Percentiles rank a stretch among this genome's conserved stretches.
Evolutionary conservation across 1,139 yeast genomes (phyloP).

Genomic region (Groenewaldozyma sp.): DNA sequence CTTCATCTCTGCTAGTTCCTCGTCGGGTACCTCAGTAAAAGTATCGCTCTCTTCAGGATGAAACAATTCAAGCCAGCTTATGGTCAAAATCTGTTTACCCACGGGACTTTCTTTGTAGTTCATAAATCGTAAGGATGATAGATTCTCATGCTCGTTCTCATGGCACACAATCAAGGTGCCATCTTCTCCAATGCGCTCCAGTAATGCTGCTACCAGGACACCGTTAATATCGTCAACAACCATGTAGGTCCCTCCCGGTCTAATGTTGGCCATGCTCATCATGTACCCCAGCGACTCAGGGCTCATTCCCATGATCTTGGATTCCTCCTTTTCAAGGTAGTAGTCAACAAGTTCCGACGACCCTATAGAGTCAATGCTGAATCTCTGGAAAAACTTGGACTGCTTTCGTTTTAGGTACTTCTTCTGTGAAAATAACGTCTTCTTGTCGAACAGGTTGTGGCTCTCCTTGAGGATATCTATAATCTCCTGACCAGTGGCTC

Average conservation of each 20-base stretch:
- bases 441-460: constrained; percentile 80
- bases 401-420: constrained; percentile 87
- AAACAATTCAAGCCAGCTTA: constrained; percentile 70
- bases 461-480: constrained; percentile 74
- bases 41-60: constrained; percentile 63
- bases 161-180: constrained; percentile 74
- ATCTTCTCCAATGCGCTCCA: constrained; percentile 81
- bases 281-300: constrained; percentile 73
- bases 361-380: constrained; percentile 74
- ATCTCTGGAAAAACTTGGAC: constrained; percentile 78
- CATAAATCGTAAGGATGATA: constrained; percentile 59
- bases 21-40: constrained; percentile 35
- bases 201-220: constrained; percentile 64
- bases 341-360: constrained; percentile 66
- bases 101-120: constrained; percentile 44
- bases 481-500: constrained; percentile 63
- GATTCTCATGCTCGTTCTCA: constrained; percentile 87
- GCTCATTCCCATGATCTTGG: constrained; percentile 70
- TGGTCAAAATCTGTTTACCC: constrained; percentile 50
- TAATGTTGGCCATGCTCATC: constrained; percentile 67
- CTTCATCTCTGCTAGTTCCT: constrained; percentile 47
- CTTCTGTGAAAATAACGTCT: constrained; percentile 83
- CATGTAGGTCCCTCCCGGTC: constrained; percentile 82
- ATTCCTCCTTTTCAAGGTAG: constrained; percentile 63
- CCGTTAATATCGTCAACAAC: constrained; percentile 93